Evolutionary conservation across 768 basidiomycete genomes (phyloP).

Genomic region (Hemileccinum impolitum): DNA sequence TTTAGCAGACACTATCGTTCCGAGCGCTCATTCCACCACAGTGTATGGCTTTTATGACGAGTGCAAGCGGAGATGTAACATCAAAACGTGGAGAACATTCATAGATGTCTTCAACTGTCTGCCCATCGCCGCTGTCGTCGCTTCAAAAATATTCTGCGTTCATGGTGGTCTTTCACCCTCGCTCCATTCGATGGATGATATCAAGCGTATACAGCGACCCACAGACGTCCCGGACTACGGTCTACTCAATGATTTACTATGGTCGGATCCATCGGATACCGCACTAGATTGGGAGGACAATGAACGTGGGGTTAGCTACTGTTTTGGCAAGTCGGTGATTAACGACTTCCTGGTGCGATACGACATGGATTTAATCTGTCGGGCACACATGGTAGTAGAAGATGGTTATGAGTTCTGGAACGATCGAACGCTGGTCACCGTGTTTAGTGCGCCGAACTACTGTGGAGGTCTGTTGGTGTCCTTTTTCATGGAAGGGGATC

Average conservation of each 20-base stretch:
- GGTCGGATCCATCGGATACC: slow-evolving; percentile 98
- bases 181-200: slow-evolving; percentile 95
- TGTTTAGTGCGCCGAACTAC: slow-evolving; percentile 97
- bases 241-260: slow-evolving; percentile 92
- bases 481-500: background rate
- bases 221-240: slow-evolving; percentile 99
- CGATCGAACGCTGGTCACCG: slow-evolving; percentile 95
- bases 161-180: slow-evolving; percentile 95
- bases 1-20: slow-evolving; percentile 9
- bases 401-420: slow-evolving; percentile 99
- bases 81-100: slow-evolving; percentile 99
- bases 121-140: slow-evolving; percentile 97
- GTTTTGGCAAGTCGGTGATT: slow-evolving; percentile 96
- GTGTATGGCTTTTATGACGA: slow-evolving; percentile 99
- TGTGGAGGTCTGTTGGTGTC: slow-evolving; percentile 75
- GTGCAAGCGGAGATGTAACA: slow-evolving; percentile 98
- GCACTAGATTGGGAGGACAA: slow-evolving; percentile 99
- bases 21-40: slow-evolving; percentile 32
- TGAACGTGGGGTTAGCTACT: slow-evolving; percentile 97
- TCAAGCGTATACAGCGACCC: slow-evolving; percentile 94
- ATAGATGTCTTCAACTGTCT: slow-evolving; percentile 99
- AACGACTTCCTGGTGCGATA: slow-evolving; percentile 93
- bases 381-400: slow-evolving; percentile 99
- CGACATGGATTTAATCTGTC: slow-evolving; percentile 99
- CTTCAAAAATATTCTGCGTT: slow-evolving; percentile 99